These are phyloP conservation scores for Schoenoplectus tabernaemontani DNA, from an alignment of 202 grass and related monocot species.

Conservation along the genomic window DNA sequence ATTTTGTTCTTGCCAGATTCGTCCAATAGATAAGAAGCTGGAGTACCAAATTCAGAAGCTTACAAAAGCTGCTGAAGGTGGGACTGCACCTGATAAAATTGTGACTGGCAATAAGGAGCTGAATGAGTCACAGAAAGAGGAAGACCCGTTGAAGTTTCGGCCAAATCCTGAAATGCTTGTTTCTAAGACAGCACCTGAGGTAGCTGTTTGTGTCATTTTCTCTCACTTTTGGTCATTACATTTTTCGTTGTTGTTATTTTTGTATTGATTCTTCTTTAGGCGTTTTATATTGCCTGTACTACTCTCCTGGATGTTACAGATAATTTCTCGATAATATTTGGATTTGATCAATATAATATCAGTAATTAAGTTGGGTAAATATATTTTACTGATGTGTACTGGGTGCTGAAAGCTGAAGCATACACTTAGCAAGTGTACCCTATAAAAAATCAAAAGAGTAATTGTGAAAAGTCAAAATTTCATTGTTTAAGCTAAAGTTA, in stretches of 20 bases:
- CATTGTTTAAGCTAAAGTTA: background rate
- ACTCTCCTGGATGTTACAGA: background rate
- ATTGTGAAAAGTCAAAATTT: background rate
- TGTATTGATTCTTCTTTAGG: background rate
- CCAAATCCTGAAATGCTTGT: conserved; percentile 63
- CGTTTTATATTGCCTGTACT: background rate
- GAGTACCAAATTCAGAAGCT: conserved; percentile 91
- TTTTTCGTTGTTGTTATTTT: background rate
- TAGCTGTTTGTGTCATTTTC: conserved; percentile 18
- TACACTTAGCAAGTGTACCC: too few relatives aligned
- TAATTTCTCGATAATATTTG: background rate
- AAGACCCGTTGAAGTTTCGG: conserved; percentile 49
- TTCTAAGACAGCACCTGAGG: conserved; percentile 13
- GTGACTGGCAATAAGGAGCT: conserved; percentile 30
- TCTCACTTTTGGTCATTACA: background rate
- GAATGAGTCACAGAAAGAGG: conserved; percentile 29
- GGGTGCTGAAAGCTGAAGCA: background rate
- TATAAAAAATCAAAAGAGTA: background rate
- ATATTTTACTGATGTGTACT: background rate
- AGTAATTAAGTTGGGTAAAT: background rate
- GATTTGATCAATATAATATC: background rate
- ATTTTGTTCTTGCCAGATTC: conserved; percentile 33
- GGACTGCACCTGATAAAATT: conserved; percentile 27
- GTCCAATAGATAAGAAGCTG: conserved; percentile 82
- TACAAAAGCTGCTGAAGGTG: conserved; percentile 42